phyloP scores from a whole-genome alignment of 768 basidiomycete species.

The Amanita pseudoporphyria region DNA sequence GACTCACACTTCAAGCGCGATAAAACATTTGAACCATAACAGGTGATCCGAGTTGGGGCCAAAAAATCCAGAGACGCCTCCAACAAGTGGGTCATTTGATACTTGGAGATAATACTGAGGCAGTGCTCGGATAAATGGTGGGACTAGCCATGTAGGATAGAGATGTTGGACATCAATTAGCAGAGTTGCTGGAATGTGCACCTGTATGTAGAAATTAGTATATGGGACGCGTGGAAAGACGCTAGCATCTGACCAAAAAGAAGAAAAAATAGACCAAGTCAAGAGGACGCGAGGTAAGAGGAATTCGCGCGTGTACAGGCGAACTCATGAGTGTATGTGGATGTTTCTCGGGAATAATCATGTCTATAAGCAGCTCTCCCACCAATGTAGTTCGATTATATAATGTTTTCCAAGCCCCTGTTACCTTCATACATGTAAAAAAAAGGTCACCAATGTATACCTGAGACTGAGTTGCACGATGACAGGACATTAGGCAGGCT shows the following conservation, averaged over 20 bases:
- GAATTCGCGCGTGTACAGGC: conserved; percentile 10
- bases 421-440: too few species aligned
- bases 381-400: too few species aligned
- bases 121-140: conserved; percentile 33
- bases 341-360: conserved; percentile 18
- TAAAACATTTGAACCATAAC: conserved; percentile 58
- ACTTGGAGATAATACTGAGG: conserved; percentile 41
- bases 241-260: conserved; percentile 33
- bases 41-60: conserved; percentile 26
- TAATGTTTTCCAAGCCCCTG: too few species aligned
- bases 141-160: conserved; percentile 43
- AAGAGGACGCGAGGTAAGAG: conserved; percentile 47
- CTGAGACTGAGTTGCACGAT: too few species aligned
- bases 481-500: too few species aligned
- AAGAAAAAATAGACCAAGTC: conserved; percentile 65
- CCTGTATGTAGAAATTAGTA: conserved; percentile 16
- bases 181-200: conserved; percentile 63
- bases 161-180: conserved; percentile 64
- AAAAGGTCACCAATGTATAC: too few species aligned
- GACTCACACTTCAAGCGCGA: conserved; percentile 51
- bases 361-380: conserved; percentile 1
- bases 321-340: not conserved
- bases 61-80: conserved; percentile 34
- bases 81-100: conserved; percentile 62
- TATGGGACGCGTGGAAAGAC: not conserved